Evolutionary conservation across 257 asterid species (phyloP), one percentile per base, ranked within the genome.

Genomic region (Lantana camara): DNA sequence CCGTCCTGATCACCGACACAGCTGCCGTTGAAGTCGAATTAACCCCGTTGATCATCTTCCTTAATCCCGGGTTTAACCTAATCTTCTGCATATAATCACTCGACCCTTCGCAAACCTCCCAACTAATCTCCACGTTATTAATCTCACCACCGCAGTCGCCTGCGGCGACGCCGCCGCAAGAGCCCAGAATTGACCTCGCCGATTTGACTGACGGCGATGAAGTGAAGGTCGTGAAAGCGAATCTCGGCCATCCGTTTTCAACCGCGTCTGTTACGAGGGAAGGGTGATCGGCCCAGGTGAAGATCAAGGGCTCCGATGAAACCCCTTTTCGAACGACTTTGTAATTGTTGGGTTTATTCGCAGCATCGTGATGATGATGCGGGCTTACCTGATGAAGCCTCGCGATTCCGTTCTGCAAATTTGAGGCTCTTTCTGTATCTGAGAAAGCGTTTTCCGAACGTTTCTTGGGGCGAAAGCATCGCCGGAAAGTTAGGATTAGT

Each of bases 221-320:
- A 8, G 65, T 44, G 27, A 60, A 69, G 17, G 74, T 24, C 4
- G 79, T 69, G 58, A 87, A 87, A 50, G 81, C 87, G 52, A 87
- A 87, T 45, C 85, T 63, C 20, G 95, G 69, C 95, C 95, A 87
- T 59, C 95, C 95, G 55, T 87, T 87, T 32, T 87, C 95, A 7
- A 82, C 85, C 12, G 86, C 95, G 17, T 87, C 91, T 1, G 82
- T 69, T 13, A 78, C 71, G 0, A 84, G 77, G 2, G 85, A 76
- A 14, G 95, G 95, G 53, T 82, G 80, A 53, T 87, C 91, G 21
- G 71, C 66, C 95, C 95, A 87, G 57, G 27, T 69, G 68, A 84
- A 87, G 15, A 70, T 34, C 40, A 9, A 35, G 2, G 73, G 68
- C 15, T 34, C 19, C 5, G 71, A 4, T 3, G 82, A 72, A 4